These are phyloP conservation scores for Picochlorum sp. DNA, from an alignment of 139 green algal genomes.

Conservation along the genomic window DNA sequence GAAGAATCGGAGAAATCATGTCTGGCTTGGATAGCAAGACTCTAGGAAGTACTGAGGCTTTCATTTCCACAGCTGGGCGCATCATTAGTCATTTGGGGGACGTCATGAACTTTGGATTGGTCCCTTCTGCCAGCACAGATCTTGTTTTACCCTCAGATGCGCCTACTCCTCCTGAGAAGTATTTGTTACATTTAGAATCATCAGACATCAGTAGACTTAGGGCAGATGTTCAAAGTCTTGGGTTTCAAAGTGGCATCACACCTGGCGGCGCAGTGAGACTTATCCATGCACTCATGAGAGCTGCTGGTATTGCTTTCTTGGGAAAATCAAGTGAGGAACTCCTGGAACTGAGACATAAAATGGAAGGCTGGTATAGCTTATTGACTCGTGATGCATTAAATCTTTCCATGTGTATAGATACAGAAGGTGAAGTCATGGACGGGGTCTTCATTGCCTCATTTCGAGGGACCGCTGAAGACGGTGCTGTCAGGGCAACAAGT, in stretches of 20 bases:
- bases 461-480: slow-evolving; percentile 25
- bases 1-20: slow-evolving; percentile 49
- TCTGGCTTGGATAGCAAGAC: slow-evolving; percentile 21
- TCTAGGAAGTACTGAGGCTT: slow-evolving; percentile 24
- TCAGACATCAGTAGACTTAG: slow-evolving; percentile 58
- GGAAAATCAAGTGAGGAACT: background rate
- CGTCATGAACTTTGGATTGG: slow-evolving; percentile 46
- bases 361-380: slow-evolving; percentile 28
- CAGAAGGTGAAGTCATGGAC: slow-evolving; percentile 14
- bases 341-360: background rate
- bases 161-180: slow-evolving; percentile 4
- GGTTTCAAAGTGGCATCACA: slow-evolving; percentile 41
- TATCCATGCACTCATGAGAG: slow-evolving; percentile 42
- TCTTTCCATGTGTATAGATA: slow-evolving; percentile 42
- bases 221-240: slow-evolving; percentile 46
- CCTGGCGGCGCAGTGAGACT: slow-evolving; percentile 49
- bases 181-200: slow-evolving; percentile 49
- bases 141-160: background rate
- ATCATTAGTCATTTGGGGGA: slow-evolving; percentile 54
- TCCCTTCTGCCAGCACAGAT: slow-evolving; percentile 6
- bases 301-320: slow-evolving; percentile 44
- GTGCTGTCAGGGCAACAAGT: slow-evolving; percentile 19
- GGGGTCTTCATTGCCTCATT: slow-evolving; percentile 25
- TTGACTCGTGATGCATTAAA: slow-evolving; percentile 49
- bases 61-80: slow-evolving; percentile 28